Conservation (phyloP, 306 rosid genomes). For the Sindora glabra region DNA sequence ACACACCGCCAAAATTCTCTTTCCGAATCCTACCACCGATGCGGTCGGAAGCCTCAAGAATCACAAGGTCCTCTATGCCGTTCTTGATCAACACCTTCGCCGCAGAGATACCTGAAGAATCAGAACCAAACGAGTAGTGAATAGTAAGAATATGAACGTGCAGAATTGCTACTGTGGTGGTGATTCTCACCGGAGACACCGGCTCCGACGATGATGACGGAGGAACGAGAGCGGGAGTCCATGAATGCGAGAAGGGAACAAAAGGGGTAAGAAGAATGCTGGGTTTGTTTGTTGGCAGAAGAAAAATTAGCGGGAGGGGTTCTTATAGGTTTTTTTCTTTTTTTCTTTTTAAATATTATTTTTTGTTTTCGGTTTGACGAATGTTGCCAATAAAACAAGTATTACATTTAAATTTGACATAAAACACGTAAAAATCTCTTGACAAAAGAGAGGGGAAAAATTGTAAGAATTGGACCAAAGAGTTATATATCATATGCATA, state of each 20-base stretch:
- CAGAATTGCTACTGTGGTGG: background rate
- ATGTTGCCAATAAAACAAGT: too few relatives aligned
- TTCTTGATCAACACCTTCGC: conserved; percentile 71
- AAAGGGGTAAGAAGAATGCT: background rate
- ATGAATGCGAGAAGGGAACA: too few relatives aligned
- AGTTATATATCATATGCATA: too few relatives aligned
- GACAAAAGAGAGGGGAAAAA: too few relatives aligned
- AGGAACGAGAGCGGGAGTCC: conserved; percentile 67
- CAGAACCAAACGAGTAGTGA: background rate
- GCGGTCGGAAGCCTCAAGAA: conserved; percentile 86
- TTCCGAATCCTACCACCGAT: conserved; percentile 89
- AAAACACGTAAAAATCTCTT: too few relatives aligned
- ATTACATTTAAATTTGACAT: too few relatives aligned
- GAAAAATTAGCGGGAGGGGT: conserved; percentile 62
- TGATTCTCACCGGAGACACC: conserved; percentile 67
- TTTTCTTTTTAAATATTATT: too few relatives aligned
- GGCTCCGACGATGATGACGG: conserved; percentile 85
- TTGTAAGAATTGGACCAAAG: too few relatives aligned
- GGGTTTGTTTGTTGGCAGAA: background rate
- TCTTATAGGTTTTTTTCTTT: conserved; percentile 43
- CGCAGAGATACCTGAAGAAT: conserved; percentile 83
- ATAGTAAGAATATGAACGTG: background rate
- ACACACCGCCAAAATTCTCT: conserved; percentile 68
- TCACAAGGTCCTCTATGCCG: conserved; percentile 66
- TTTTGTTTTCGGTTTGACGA: too few relatives aligned